A percentile compares a stretch with the other conserved stretches of the same genome.
These are phyloP conservation scores for Pyrenophora graminea DNA, from an alignment of 2,329 filamentous ascomycete species.

Conservation along the genomic window DNA sequence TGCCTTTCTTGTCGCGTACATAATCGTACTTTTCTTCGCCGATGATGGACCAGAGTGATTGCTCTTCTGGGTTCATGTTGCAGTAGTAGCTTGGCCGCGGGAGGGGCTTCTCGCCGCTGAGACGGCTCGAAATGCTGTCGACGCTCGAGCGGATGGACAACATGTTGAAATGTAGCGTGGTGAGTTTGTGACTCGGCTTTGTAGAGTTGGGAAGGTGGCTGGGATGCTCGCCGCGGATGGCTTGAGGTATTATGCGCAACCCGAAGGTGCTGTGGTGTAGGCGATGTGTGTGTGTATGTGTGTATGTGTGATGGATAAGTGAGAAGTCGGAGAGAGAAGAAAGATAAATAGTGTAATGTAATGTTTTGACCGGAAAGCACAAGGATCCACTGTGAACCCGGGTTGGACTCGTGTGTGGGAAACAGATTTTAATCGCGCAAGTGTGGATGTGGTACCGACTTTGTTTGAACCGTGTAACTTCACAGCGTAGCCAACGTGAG, in stretches of 20 bases:
- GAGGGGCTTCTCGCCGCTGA: slow-evolving; percentile 24
- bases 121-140: slow-evolving; percentile 14
- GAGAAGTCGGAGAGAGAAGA: not conserved
- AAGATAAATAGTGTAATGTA: not conserved
- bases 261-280: slow-evolving; percentile 5
- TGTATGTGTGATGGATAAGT: not conserved
- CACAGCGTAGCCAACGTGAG: slow-evolving; percentile 1
- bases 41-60: slow-evolving; percentile 22
- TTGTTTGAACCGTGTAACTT: slow-evolving; percentile 5
- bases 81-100: slow-evolving; percentile 25
- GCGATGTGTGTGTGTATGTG: not conserved
- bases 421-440: slow-evolving; percentile 9
- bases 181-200: not conserved
- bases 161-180: slow-evolving; percentile 14
- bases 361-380: slow-evolving; percentile 7
- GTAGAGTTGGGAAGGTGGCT: not conserved
- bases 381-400: slow-evolving; percentile 8
- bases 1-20: slow-evolving; percentile 15
- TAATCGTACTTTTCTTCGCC: slow-evolving; percentile 24
- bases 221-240: slow-evolving; percentile 7
- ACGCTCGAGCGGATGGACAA: slow-evolving; percentile 17
- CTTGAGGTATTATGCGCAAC: slow-evolving; percentile 6
- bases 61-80: slow-evolving; percentile 29
- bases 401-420: slow-evolving; percentile 4
- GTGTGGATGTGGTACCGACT: slow-evolving; percentile 11